Evolutionary conservation across 2,329 filamentous ascomycete genomes (phyloP).

Genomic region (Trichothecium roseum): DNA sequence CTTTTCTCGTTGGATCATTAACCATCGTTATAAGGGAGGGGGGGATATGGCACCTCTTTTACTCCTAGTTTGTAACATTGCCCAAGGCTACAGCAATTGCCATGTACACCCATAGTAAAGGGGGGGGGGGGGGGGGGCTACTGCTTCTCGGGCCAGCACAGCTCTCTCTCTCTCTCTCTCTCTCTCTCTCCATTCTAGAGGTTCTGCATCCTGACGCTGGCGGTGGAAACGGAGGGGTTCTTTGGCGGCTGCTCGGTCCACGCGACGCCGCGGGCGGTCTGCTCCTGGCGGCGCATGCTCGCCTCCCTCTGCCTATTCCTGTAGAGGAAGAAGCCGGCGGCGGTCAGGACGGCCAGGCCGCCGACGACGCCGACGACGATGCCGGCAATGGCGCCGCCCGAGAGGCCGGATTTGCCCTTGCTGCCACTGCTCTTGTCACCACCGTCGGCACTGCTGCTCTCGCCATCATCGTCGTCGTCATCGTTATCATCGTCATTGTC

Average conservation of each 20-base stretch:
- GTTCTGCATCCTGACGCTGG: slow-evolving; percentile 11
- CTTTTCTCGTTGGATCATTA: no score
- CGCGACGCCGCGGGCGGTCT: slow-evolving; percentile 12
- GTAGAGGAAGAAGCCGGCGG: slow-evolving; percentile 46
- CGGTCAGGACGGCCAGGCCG: slow-evolving; percentile 50
- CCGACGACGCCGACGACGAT: slow-evolving; percentile 61
- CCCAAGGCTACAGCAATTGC: no score
- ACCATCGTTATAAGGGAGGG: no score
- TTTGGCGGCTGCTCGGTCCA: slow-evolving; percentile 10
- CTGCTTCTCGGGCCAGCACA: no score
- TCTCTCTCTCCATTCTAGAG: slow-evolving; percentile 3
- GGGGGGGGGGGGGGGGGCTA: no score
- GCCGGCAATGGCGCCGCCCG: slow-evolving; percentile 62
- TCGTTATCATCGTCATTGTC: slow-evolving; percentile 4
- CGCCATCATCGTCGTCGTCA: slow-evolving; percentile 9
- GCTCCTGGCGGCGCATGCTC: slow-evolving; percentile 12
- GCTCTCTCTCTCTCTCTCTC: no score
- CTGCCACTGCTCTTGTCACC: slow-evolving; percentile 10
- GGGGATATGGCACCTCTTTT: no score
- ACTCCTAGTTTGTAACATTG: no score
- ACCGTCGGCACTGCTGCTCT: slow-evolving; percentile 8
- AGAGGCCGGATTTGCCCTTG: slow-evolving; percentile 30
- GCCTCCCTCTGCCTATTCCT: slow-evolving; percentile 17
- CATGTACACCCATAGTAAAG: no score
- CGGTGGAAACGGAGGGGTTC: slow-evolving; percentile 9